Conservation (phyloP, 1,284 basidiomycete genomes). For the Boletus semigastroideus region DNA sequence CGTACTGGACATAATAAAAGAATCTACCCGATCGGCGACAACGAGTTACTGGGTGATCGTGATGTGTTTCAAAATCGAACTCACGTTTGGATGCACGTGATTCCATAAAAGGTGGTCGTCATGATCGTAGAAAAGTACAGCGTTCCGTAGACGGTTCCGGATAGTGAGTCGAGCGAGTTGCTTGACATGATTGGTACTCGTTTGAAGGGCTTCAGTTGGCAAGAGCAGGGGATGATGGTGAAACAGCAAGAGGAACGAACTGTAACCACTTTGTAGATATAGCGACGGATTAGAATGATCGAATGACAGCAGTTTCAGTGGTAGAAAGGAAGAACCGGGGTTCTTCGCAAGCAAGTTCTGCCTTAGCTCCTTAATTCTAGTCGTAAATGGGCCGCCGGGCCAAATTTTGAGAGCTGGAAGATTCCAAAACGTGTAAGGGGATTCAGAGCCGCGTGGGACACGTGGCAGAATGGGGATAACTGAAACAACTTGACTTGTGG, state of each 20-base stretch:
- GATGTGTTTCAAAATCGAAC: neutral
- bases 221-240: neutral
- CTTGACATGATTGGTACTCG: too few relatives aligned
- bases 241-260: neutral
- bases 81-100: constrained; percentile 18
- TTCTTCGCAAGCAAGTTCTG: neutral
- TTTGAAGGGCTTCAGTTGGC: too few relatives aligned
- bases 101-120: constrained; percentile 11
- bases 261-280: neutral
- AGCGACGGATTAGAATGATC: too few relatives aligned
- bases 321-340: neutral
- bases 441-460: too few relatives aligned
- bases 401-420: neutral
- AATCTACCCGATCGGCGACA: constrained; percentile 1
- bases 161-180: too few relatives aligned
- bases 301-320: neutral
- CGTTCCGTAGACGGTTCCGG: neutral
- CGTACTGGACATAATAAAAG: constrained; percentile 15
- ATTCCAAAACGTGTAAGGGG: too few relatives aligned
- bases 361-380: neutral
- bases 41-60: neutral
- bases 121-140: constrained; percentile 5
- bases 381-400: neutral
- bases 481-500: too few relatives aligned
- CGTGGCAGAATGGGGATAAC: too few relatives aligned